A percentile compares a stretch with the other conserved stretches of the same genome.
Conservation (phyloP, 2,329 filamentous ascomycete genomes). For the Cyclaneusma minus region DNA sequence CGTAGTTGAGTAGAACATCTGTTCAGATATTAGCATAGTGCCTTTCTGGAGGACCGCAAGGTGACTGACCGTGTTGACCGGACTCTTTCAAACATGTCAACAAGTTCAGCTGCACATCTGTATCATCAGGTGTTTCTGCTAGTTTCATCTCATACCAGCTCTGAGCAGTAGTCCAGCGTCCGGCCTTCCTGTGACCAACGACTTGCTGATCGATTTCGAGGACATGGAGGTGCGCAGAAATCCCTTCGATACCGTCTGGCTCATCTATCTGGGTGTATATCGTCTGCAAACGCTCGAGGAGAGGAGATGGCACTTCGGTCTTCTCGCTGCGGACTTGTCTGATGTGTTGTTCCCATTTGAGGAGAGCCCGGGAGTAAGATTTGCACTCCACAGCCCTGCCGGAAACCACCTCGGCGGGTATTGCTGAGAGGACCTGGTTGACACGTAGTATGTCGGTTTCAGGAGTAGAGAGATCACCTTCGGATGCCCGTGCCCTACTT, state of each 20-base stretch:
- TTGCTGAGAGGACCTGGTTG: constrained; percentile 53
- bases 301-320: constrained; percentile 33
- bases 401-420: constrained; percentile 60
- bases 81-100: constrained; percentile 84
- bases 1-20: constrained; percentile 78
- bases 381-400: constrained; percentile 83
- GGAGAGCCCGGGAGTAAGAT: constrained; percentile 81
- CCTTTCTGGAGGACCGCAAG: constrained; percentile 4
- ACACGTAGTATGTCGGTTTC: constrained; percentile 40
- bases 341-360: constrained; percentile 89
- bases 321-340: constrained; percentile 27
- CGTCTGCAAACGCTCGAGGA: constrained; percentile 69
- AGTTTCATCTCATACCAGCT: constrained; percentile 95
- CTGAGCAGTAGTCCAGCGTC: constrained; percentile 85
- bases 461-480: constrained; percentile 22
- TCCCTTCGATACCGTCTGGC: constrained; percentile 88
- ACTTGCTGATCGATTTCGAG: constrained; percentile 91
- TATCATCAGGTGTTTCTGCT: constrained; percentile 60
- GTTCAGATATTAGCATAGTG: constrained; percentile 9
- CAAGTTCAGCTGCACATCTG: constrained; percentile 67
- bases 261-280: constrained; percentile 98
- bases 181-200: constrained; percentile 81
- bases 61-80: constrained; percentile 70
- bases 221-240: constrained; percentile 72
- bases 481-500: constrained; percentile 3